Evolutionary conservation across 1,284 basidiomycete genomes (phyloP).

Genomic region (Porphyrellus sp.): DNA sequence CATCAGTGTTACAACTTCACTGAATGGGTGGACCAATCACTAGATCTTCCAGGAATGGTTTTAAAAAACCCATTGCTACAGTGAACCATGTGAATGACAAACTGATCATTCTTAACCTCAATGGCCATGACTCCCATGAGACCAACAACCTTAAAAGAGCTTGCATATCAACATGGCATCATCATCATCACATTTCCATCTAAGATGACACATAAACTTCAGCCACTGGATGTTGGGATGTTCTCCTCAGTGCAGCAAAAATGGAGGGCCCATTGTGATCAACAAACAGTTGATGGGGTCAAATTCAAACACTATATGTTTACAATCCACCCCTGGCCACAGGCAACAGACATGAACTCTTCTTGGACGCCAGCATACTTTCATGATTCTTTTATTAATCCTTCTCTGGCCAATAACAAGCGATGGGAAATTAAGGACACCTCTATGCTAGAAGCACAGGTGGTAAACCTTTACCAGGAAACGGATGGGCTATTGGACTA

Average conservation of each 20-base stretch:
- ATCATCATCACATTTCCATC: background rate
- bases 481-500: too few species aligned
- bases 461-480: too few species aligned
- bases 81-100: background rate
- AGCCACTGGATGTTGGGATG: background rate
- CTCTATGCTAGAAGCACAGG: too few species aligned
- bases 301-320: background rate
- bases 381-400: too few species aligned
- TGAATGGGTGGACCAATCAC: background rate
- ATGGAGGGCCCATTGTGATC: background rate
- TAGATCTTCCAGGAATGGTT: background rate
- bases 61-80: too few species aligned
- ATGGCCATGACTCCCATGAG: conserved; percentile 1
- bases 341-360: too few species aligned
- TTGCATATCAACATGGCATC: background rate
- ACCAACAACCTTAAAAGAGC: background rate
- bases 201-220: background rate
- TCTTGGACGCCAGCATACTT: too few species aligned
- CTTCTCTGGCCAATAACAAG: too few species aligned
- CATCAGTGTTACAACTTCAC: too few species aligned
- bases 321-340: too few species aligned
- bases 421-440: too few species aligned
- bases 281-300: background rate
- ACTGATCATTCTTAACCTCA: background rate
- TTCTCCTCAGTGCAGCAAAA: background rate